Evolutionary conservation across 2,329 filamentous ascomycete species (phyloP), one percentile per base, ranked within the genome.

Genomic region (Scleromitrula shiraiana): DNA sequence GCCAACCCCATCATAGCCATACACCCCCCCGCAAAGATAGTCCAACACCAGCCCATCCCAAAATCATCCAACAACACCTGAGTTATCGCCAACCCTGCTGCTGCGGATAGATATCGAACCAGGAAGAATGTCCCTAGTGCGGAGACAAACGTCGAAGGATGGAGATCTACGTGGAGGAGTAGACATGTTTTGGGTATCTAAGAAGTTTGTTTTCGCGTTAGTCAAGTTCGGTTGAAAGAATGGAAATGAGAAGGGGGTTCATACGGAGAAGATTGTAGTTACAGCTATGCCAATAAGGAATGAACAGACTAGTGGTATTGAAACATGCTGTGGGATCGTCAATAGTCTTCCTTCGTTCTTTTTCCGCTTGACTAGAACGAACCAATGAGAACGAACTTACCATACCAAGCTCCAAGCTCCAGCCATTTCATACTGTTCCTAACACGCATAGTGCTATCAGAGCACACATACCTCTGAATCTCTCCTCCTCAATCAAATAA

Each of bases 21-120:
- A 29, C 26, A 29, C 12, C 7, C 7, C 26, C 26, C 26, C 26
- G 26, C 26, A 29, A 29, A 29, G 7, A 7, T 12, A 29, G 26
- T 29, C 26, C 26, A 35, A 46, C 38, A 38, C 35, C 15, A 40
- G 20, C 24, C 41, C 43, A 44, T 41, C 37, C 17, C 41, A 27
- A 41, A 20, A 32, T 24, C 40, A 7, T 36, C 39, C 22, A 29
- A 7, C 12, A 29, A 29, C 43, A 23, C 36, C n/a, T 37, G 26
- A 7, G 12, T 12, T 6, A 29, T 7, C 12, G 26, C 26, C 26
- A 29, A 12, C 7, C 26, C 26, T 6, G 26, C 26, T 29, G 26
- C 26, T 6, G 26, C 26, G 26, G 12, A 12, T 6, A 29, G 12
- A 29, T 29, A 29, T 6, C 26, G 26, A 7, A 12, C 12, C 26